Evolutionary conservation across 2,329 filamentous ascomycete genomes (phyloP).

Genomic region (Sporothrix schenckii): DNA sequence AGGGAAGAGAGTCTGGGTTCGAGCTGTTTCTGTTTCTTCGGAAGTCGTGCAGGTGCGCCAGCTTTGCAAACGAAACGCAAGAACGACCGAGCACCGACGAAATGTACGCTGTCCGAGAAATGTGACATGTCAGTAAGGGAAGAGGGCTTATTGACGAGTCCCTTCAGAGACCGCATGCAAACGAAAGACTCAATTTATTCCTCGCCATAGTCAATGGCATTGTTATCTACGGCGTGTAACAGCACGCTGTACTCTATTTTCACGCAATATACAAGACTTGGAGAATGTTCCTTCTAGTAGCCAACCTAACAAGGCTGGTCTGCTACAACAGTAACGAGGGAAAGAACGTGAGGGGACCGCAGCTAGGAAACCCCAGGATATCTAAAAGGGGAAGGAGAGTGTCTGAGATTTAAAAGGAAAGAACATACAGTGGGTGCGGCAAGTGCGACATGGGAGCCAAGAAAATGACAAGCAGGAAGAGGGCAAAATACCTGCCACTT

Average conservation of each 20-base stretch:
- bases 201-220: not conserved
- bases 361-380: not conserved
- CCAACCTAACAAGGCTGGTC: not conserved
- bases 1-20: not conserved
- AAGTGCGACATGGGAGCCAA: slow-evolving; percentile 18
- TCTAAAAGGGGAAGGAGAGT: slow-evolving; percentile 6
- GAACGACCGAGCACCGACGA: slow-evolving; percentile 7
- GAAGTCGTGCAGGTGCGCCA: not conserved
- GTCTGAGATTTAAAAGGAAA: not conserved
- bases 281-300: no score
- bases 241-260: no score
- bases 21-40: not conserved
- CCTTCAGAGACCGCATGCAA: not conserved
- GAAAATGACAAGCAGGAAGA: slow-evolving; percentile 6
- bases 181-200: not conserved
- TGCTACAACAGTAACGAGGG: not conserved
- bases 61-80: slow-evolving; percentile 2
- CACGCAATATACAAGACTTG: no score
- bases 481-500: slow-evolving; percentile 15
- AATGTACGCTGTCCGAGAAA: slow-evolving; percentile 21
- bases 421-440: not conserved
- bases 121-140: slow-evolving; percentile 12
- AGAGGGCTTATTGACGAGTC: slow-evolving; percentile 7
- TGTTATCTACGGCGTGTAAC: not conserved
- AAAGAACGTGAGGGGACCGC: not conserved